Evolutionary conservation across 257 asterid species (phyloP).

Genomic region (Leptodermis oblonga): DNA sequence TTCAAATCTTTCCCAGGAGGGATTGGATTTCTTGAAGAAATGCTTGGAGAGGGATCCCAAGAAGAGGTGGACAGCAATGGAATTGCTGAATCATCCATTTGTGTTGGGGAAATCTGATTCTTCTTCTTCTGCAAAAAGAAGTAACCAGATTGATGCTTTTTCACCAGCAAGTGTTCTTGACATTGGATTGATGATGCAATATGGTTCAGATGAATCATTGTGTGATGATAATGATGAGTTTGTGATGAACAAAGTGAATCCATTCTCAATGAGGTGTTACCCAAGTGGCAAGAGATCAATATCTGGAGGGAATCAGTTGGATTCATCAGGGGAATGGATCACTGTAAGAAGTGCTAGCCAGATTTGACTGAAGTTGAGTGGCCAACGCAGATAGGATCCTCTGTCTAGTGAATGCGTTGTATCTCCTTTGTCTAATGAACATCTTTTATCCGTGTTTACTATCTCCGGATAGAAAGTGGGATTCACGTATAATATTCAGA

Average conservation of each 20-base stretch:
- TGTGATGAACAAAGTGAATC: background rate
- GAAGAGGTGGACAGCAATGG: slow-evolving; percentile 9
- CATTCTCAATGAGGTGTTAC: slow-evolving; percentile 11
- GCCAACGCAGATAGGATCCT: background rate
- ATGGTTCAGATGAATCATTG: slow-evolving; percentile 4
- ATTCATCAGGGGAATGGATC: slow-evolving; percentile 7
- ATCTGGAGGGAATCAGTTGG: background rate
- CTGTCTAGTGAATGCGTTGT: too few species aligned
- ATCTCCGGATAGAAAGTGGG: too few species aligned
- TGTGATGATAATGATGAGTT: background rate
- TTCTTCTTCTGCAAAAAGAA: too few species aligned
- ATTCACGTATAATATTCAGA: too few species aligned
- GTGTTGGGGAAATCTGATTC: background rate
- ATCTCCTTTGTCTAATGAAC: too few species aligned
- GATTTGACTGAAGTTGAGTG: too few species aligned
- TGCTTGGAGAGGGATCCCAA: slow-evolving; percentile 11
- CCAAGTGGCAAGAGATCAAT: background rate
- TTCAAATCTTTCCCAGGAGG: slow-evolving; percentile 10
- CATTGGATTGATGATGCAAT: background rate
- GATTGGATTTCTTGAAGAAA: slow-evolving; percentile 6
- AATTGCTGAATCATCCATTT: slow-evolving; percentile 10
- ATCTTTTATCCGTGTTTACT: too few species aligned
- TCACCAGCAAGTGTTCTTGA: slow-evolving; percentile 16
- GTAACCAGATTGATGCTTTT: too few species aligned
- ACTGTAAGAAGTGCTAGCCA: slow-evolving; percentile 8